Evolutionary conservation across 306 rosid species (phyloP), one percentile per base, ranked within the genome.

Genomic region (Calophaca sinica): DNA sequence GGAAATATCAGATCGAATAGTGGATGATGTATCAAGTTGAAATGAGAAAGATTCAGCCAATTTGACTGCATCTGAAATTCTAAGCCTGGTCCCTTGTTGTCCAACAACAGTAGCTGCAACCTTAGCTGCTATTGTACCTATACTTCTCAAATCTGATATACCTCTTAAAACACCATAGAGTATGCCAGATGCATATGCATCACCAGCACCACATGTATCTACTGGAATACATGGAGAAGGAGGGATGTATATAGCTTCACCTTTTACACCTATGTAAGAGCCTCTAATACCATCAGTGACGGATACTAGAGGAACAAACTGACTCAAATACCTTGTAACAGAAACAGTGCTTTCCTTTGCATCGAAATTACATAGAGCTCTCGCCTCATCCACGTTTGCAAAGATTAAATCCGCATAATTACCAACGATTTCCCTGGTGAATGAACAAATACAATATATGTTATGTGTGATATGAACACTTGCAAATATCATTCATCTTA

Each of bases 181-280:
- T 35, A 94, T 68, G 35, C 98, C 98, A 0, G 93, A 89, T 2
- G 98, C 97, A 74, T 91, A 94, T 7, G 97, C 98, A 87, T 94
- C 98, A 12, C 98, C 98, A 0, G 98, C 98, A 59, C 98, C 98
- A 75, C 97, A 91, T 31, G 97, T 94, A 87, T 94, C 98, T 36
- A 87, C 84, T 2, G 98, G 96, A 68, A 88, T 84, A 29, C 98
- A 94, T 1, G 94, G 92, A 73, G 89, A 86, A 20, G 98, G 96
- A 54, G 96, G 96, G 71, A 94, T 88, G 74, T 91, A 91, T 45
- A 94, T 76, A 29, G 96, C 92, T 82, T 87, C 96, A 68, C 98
- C 98, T 72, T 91, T 91, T 31, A 90, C 82, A 12, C 98, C 97
- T 42, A 94, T 80, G 86, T 86, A 91, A 0, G 98, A 94, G 12